Conservation (phyloP, 1,139 yeast species). For the Meyerozyma sp. region DNA sequence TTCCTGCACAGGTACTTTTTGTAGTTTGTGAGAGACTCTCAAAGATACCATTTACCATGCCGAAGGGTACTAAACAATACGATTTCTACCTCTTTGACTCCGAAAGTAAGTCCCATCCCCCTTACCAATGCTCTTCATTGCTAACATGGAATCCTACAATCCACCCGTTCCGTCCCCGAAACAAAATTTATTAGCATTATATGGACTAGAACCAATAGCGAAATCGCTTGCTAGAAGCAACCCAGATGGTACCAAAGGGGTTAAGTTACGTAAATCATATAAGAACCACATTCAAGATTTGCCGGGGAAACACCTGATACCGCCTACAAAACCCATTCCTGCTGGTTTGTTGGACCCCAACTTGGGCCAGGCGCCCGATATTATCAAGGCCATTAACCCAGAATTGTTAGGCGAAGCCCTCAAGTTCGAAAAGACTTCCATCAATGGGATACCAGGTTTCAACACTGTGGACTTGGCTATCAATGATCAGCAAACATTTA, state of each 20-base stretch:
- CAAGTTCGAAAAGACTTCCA: constrained; percentile 62
- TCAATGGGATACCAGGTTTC: constrained; percentile 75
- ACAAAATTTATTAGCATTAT: constrained; percentile 63
- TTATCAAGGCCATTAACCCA: constrained; percentile 46
- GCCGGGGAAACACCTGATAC: constrained; percentile 73
- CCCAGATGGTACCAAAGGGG: constrained; percentile 85
- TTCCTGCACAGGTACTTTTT: neutral
- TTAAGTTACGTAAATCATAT: constrained; percentile 86
- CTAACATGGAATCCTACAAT: constrained; percentile 30
- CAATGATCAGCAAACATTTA: constrained; percentile 43
- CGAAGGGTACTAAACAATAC: neutral
- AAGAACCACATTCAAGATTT: constrained; percentile 85
- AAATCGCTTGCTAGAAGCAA: constrained; percentile 82
- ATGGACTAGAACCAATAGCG: constrained; percentile 65
- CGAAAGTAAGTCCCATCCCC: constrained; percentile 9
- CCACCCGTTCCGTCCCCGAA: constrained; percentile 63
- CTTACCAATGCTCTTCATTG: neutral
- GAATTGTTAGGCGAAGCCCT: constrained; percentile 47
- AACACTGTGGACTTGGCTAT: constrained; percentile 66
- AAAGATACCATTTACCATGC: neutral
- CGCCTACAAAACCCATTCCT: constrained; percentile 51
- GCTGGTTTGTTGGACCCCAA: constrained; percentile 48
- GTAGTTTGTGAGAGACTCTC: constrained; percentile 2
- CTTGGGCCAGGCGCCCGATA: constrained; percentile 31
- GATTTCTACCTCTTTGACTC: constrained; percentile 13